Base-by-base conservation (phyloP, 2,329 filamentous ascomycete genomes). In the Hypoxylon sp. region DNA sequence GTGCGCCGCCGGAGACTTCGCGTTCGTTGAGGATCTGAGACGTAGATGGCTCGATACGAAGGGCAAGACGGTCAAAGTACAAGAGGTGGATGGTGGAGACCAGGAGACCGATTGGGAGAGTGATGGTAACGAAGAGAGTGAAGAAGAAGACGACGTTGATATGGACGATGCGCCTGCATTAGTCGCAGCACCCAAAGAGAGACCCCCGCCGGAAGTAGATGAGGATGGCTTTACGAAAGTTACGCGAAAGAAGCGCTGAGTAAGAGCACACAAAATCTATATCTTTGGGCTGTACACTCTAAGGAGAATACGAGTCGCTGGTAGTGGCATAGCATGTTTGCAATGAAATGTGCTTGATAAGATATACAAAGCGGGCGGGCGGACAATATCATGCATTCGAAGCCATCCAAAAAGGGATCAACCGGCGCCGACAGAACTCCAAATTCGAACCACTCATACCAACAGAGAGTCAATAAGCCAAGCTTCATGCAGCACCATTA, bases 211-310 rank as follows among this genome's bases (percentile, higher is more conserved):
- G 0, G 88, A 93, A 78, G 84, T 94, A 50, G 92, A 95, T 79
- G 92, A 94, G 72, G 92, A 95, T 76, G 92, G 92, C 3, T 95
- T 95, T 78, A 93, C 90, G 14, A 93, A 87, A 80, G 92, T 94
- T 71, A 87, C 89, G 61, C 86, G 87, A 75, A 92, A 89, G 83
- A 92, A 89, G 85, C 87, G 84, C 65, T 76, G 82, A 62, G 33
- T 19, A 48, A 44, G 11, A 44, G 42, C n/a, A 64, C 57, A 22
- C 48, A 37, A 61, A 50, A 63, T 56, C 54, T 44, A 48, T 61
- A 50, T 48, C 39, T 48, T 57, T 56, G 37, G 67, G 64, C 62
- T 51, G 26, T 42, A 66, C 44, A 63, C 24, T 47, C 24, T 51
- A 52, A 52, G 29, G 39, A 50, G 54, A 56, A 44, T 26, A 65